Evolutionary conservation across 148 eudicot genomes (phyloP).

Genomic region (Hydrangea macrophylla): DNA sequence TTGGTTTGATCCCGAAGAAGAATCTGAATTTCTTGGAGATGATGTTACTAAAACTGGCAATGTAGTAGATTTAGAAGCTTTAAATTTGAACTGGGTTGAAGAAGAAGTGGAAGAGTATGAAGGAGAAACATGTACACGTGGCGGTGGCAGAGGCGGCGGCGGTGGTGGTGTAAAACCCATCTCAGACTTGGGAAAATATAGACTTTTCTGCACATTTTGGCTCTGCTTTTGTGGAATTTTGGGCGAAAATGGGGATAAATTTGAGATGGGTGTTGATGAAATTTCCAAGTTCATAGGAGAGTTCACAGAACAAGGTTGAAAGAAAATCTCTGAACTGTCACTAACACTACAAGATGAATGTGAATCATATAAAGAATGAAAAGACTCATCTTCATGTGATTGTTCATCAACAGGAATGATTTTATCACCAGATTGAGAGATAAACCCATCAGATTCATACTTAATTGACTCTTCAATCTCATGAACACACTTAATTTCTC

Average conservation of each 20-base stretch:
- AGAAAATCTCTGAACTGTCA: constrained; percentile 38
- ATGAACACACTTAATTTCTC: constrained; percentile 47
- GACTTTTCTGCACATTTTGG: not conserved
- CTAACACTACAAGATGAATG: constrained; percentile 42
- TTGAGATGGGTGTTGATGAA: no score
- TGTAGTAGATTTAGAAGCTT: constrained; percentile 17
- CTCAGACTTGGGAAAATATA: not conserved
- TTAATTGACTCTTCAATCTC: constrained; percentile 46
- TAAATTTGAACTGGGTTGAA: constrained; percentile 11
- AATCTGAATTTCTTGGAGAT: constrained; percentile 24
- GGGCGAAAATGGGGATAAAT: no score
- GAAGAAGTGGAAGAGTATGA: constrained; percentile 28
- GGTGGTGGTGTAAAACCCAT: constrained; percentile 23
- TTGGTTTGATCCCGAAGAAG: constrained; percentile 32
- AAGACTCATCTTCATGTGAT: constrained; percentile 70
- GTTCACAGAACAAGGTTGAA: constrained; percentile 21
- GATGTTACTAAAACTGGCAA: constrained; percentile 4
- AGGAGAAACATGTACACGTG: constrained; percentile 16
- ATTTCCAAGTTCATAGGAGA: no score
- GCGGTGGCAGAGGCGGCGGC: constrained; percentile 43
- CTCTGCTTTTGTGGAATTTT: not conserved
- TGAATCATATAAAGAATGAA: constrained; percentile 69
- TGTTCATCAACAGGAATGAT: constrained; percentile 13
- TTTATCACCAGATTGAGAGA: constrained; percentile 26
- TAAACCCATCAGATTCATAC: constrained; percentile 35